Evolutionary conservation across 108 stramenopile genomes (phyloP), one percentile per base, ranked within the genome.

Genomic region (Chaetoceros muelleri): DNA sequence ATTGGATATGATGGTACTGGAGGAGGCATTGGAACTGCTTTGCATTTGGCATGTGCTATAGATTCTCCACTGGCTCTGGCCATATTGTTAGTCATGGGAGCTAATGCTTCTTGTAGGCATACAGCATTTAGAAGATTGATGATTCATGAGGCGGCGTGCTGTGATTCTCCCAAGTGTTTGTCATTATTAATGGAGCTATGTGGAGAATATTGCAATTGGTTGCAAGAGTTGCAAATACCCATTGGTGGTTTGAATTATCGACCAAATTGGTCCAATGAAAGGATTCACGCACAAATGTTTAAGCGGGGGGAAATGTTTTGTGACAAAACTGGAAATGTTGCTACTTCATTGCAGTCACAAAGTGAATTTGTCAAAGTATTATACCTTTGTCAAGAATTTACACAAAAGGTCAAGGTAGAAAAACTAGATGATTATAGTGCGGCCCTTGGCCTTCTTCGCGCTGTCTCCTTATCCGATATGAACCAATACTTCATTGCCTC

Each of bases 71-170:
- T 87, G 10, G 71, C 76, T 8, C 58, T 92, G 55, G 80, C 84
- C 17, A 77, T 92, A 20, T 69, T 87, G 13, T 63, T 87, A 28
- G 66, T 76, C 16, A 69, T 87, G 78, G 90, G 90, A 25, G 78
- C 72, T 2, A 76, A 87, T 65, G 80, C 82, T 0, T 61, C 74
- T 24, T 69, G 82, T 2, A 60, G 76, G 13, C 90, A 92, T 58
- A 87, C 85, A 0, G 85, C 85, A 21, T 92, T 92, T 72, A 81
- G 90, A 22, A 62, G 90, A 18, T 58, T 83, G 48, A 76, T 83
- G 46, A 63, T 87, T 48, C 90, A 92, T 50, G 90, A 92, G 57
- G 84, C 90, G 0, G 81, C 85, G 0, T 92, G 85, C 69, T 75
- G 78, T 60, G 85, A 82, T 64, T 76, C 79, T 24, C 70, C 81